Evolutionary conservation across 768 basidiomycete species (phyloP).

Genomic region (Lactifluus volemus): DNA sequence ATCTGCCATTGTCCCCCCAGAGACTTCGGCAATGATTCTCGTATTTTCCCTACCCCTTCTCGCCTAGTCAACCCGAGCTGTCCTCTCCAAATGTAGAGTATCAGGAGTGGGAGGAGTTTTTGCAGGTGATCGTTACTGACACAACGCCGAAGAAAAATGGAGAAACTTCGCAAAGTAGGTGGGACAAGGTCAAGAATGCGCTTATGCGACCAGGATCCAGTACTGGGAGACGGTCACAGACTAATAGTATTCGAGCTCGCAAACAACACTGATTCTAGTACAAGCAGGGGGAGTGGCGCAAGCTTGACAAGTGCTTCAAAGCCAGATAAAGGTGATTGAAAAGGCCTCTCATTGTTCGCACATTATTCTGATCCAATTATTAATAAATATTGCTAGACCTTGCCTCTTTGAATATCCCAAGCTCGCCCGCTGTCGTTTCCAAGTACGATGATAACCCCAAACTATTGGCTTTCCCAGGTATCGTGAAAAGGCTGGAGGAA

Average conservation of each 20-base stretch:
- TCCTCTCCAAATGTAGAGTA: constrained; percentile 35
- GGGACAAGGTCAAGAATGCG: constrained; percentile 66
- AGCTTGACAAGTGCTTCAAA: constrained; percentile 17
- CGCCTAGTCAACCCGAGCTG: constrained; percentile 52
- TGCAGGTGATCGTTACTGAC: constrained; percentile 22
- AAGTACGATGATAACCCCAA: too few species aligned
- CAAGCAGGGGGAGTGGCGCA: constrained; percentile 22
- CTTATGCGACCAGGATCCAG: constrained; percentile 59
- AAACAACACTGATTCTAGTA: constrained; percentile 45
- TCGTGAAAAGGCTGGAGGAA: constrained; percentile 71
- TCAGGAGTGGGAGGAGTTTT: constrained; percentile 25
- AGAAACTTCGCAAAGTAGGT: constrained; percentile 49
- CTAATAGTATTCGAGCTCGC: constrained; percentile 67
- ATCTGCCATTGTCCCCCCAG: constrained; percentile 38
- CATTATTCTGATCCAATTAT: neutral
- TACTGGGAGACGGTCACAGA: constrained; percentile 71
- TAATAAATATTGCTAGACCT: constrained; percentile 2
- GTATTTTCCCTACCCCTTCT: constrained; percentile 57
- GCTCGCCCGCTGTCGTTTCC: constrained; percentile 50
- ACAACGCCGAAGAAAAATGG: constrained; percentile 44
- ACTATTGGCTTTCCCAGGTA: too few species aligned
- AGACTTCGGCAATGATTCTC: constrained; percentile 39
- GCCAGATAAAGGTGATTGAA: constrained; percentile 13
- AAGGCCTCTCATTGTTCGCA: neutral
- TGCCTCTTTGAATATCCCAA: constrained; percentile 32